phyloP scores from a whole-genome alignment of 148 eudicot genomes.

The Rhododendron molle region DNA sequence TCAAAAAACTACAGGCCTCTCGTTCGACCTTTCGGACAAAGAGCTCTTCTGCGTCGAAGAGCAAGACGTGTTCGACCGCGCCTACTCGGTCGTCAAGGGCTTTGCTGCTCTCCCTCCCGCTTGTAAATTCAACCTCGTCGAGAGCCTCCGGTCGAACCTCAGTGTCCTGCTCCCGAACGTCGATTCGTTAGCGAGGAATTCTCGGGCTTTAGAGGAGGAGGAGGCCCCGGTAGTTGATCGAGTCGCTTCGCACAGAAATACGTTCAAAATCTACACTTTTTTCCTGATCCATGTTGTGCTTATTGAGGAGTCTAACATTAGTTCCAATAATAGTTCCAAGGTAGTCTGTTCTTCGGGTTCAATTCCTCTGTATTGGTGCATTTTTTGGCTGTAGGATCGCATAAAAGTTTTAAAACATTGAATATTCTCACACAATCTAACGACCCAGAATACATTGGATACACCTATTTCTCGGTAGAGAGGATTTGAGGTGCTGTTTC shows the following conservation, averaged over 20 bases:
- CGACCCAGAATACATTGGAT: too few relatives aligned
- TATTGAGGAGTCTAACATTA: conserved; percentile 43
- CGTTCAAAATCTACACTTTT: conserved; percentile 79
- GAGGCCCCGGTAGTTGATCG: conserved; percentile 37
- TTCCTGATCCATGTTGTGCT: conserved; percentile 65
- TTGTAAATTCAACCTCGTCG: conserved; percentile 67
- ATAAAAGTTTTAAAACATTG: too few relatives aligned
- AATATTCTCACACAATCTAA: too few relatives aligned
- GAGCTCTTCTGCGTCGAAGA: conserved; percentile 86
- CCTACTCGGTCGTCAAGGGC: conserved; percentile 68
- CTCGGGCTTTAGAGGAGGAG: conserved; percentile 9
- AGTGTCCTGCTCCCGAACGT: conserved; percentile 89
- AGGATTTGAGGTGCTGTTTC: not conserved
- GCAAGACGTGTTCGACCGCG: conserved; percentile 79
- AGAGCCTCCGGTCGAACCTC: conserved; percentile 70
- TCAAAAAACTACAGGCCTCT: conserved; percentile 45
- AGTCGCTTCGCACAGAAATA: conserved; percentile 72
- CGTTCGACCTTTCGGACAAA: conserved; percentile 73
- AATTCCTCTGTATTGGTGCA: not conserved
- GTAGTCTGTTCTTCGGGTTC: conserved; percentile 22
- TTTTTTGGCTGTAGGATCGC: not conserved
- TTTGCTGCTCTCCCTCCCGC: conserved; percentile 42
- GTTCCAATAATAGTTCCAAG: conserved; percentile 39
- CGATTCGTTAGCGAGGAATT: conserved; percentile 49
- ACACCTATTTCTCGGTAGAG: too few relatives aligned